phyloP scores from a whole-genome alignment of 106 monocot species.

The Hemerocallis citrina region DNA sequence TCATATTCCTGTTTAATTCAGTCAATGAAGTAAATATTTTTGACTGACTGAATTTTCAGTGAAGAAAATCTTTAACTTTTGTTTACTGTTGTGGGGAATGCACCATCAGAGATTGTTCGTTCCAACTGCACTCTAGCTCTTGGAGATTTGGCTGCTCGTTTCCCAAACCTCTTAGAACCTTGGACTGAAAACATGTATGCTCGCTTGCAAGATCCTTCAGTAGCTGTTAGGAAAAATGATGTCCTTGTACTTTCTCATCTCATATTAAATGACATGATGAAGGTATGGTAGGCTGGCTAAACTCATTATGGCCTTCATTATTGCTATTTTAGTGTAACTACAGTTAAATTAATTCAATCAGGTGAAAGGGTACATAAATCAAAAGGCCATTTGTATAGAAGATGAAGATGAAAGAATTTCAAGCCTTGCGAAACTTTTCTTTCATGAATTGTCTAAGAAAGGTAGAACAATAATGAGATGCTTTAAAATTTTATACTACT shows the following conservation, averaged over 20 bases:
- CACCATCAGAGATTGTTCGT: constrained; percentile 83
- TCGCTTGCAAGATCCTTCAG: constrained; percentile 68
- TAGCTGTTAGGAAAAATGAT: constrained; percentile 93
- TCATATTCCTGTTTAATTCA: not conserved
- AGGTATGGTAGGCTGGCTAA: constrained; percentile 35
- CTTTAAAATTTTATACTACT: not conserved
- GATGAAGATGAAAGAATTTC: constrained; percentile 93
- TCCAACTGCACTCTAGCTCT: constrained; percentile 95
- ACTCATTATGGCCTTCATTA: not conserved
- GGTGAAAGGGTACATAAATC: constrained; percentile 99
- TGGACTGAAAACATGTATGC: constrained; percentile 99
- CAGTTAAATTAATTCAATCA: constrained; percentile 12
- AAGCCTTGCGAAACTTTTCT: constrained; percentile 91
- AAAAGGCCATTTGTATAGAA: constrained; percentile 85
- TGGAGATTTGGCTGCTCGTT: constrained; percentile 89
- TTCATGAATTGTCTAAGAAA: constrained; percentile 97
- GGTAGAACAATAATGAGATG: constrained; percentile 23
- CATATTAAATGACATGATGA: constrained; percentile 99
- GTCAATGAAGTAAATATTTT: not conserved
- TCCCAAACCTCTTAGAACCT: constrained; percentile 91
- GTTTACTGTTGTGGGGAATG: constrained; percentile 83
- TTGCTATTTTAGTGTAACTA: not conserved
- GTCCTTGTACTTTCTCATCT: constrained; percentile 99
- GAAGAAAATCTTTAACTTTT: constrained; percentile 88
- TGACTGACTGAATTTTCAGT: constrained; percentile 29